A percentile compares a stretch with the other conserved stretches of the same genome.
These are phyloP conservation scores for Boletus sp. DNA, from an alignment of 768 basidiomycete species.

Conservation along the genomic window DNA sequence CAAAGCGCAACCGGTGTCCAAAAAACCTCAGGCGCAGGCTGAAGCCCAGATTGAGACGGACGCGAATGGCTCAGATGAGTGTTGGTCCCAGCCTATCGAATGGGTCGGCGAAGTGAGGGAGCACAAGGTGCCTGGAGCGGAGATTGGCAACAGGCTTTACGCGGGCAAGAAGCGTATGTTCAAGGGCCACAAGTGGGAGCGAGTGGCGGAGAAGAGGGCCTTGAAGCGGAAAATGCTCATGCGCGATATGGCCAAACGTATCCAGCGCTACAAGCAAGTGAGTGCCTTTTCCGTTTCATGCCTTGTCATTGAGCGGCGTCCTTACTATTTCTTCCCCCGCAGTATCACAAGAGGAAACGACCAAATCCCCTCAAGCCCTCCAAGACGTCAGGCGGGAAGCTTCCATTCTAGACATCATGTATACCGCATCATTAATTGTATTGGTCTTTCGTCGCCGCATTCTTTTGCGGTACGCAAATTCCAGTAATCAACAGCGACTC, in stretches of 20 bases:
- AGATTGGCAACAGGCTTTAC: constrained; percentile 65
- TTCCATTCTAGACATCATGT: constrained; percentile 52
- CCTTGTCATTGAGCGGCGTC: neutral
- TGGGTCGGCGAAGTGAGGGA: constrained; percentile 42
- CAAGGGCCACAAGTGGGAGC: constrained; percentile 91
- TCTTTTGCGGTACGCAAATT: neutral
- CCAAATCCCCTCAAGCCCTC: constrained; percentile 59
- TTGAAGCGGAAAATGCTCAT: constrained; percentile 55
- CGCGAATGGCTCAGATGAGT: neutral
- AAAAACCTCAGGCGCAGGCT: constrained; percentile 3
- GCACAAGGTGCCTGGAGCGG: constrained; percentile 46
- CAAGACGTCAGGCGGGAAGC: constrained; percentile 48
- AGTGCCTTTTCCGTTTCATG: constrained; percentile 25
- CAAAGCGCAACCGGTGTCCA: constrained; percentile 11
- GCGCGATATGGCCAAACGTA: constrained; percentile 67
- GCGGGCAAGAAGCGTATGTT: constrained; percentile 82
- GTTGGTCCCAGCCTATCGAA: constrained; percentile 33
- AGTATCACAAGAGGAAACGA: constrained; percentile 39
- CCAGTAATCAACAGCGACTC: neutral
- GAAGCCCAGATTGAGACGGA: neutral
- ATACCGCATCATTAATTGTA: constrained; percentile 5
- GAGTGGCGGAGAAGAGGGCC: constrained; percentile 46
- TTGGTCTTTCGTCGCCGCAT: neutral
- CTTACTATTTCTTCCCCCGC: neutral
- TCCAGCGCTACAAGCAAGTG: constrained; percentile 65